Evolutionary conservation across 2,329 filamentous ascomycete genomes (phyloP), one percentile per base, ranked within the genome.

Genomic region (Fusarium buxicola): DNA sequence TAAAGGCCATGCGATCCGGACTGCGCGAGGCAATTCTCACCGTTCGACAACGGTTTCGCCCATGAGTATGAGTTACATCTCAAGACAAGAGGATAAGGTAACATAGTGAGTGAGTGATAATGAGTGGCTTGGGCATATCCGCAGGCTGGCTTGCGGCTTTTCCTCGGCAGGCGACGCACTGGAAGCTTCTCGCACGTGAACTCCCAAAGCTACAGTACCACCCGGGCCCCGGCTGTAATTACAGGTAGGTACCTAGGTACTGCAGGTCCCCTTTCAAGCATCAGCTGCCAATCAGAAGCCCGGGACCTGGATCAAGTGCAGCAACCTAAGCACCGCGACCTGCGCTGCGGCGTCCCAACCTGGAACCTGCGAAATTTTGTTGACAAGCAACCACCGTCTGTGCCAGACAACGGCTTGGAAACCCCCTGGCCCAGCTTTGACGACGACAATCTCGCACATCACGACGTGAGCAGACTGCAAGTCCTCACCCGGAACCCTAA

Each of bases 201-300:
- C 55, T 60, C 53, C 55, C 60, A 38, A 51, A 56, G 57, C 51
- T 30, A 63, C 12, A 13, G 30, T 4, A 21, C 4, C 4, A 4
- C 21, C 21, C 21, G n/a, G n/a, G n/a, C n/a, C n/a, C n/a, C n/a
- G n/a, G n/a, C n/a, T n/a, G n/a, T n/a, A n/a, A n/a, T n/a, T n/a
- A n/a, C n/a, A n/a, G n/a, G n/a, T n/a, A 40, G 55, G 27, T 41
- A 36, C 44, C 34, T 9, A 44, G 12, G 11, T 18, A 8, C n/a
- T 40, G 34, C 63, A 50, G 55, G 59, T 71, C 68, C 59, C 68
- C 64, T 70, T 55, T 53, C 53, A 58, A 62, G 64, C 50, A 65
- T 69, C 58, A 62, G 58, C 68, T 69, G 68, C 66, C 69, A 71
- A 71, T 71, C 69, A 71, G 58, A 71, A 47, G 65, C 69, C 61